Evolutionary conservation across 345 rosid species (phyloP), one percentile per base, ranked within the genome.

Genomic region (Abelmoschus esculentus): DNA sequence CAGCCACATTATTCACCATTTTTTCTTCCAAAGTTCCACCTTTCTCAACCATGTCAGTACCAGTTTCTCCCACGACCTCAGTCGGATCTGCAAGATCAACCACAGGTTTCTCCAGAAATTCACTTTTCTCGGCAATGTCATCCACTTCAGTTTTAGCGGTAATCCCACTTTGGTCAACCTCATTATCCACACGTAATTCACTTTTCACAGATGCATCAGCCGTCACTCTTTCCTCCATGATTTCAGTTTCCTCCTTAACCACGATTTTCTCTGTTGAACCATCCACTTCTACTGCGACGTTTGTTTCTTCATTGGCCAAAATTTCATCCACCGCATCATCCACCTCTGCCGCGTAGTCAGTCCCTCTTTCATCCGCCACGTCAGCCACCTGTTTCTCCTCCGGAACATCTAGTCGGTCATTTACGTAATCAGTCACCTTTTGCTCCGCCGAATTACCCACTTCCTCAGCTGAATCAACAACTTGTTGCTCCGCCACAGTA

Each of bases 121-220:
- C 61, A 31, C 18, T 66, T 36, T 19, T 10, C 53, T 61, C 82
- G 17, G 49, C 54, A 70, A 17, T 28, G 34, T 34, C 19, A 19
- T 0, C 53, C 46, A 4, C 62, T 19, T 42, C 50, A 6, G 28
- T 76, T 70, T 70, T 55, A 14, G 53, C 74, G n/a, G 17, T 13
- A 68, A 67, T 60, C 68, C 73, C 81, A 3, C 72, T 59, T 31
- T 63, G 73, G 3, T 72, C 78, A 6, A 72, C 82, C 74, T 62
- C 78, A 3, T 49, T 67, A 73, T 60, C 79, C 46, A 63, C 73
- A 4, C 69, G 70, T 18, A 71, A 71, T 67, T 71, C 80, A 18
- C 63, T 67, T 13, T 73, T 75, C 57, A 66, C 80, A 57, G 66
- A 3, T 44, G 59, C 31, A 19, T 10, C 13, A 26, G 46, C 28